Conservation (phyloP, 2,329 filamentous ascomycete species). For the Diaporthe sp. region DNA sequence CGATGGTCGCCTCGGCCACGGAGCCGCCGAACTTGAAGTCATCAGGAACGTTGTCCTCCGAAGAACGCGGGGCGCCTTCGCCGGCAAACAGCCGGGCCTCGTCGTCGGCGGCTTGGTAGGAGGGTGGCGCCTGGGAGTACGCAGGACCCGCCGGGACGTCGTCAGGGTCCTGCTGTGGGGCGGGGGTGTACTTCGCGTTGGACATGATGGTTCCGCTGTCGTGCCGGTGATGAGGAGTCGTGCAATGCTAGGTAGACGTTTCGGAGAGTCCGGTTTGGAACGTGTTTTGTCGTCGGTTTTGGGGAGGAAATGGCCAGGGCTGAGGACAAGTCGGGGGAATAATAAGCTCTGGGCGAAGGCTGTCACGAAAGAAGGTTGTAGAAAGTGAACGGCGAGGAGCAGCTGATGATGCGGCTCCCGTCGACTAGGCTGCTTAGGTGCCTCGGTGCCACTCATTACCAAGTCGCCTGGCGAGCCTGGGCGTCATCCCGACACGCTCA, state of each 20-base stretch:
- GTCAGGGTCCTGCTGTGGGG: slow-evolving; percentile 87
- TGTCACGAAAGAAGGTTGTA: slow-evolving; percentile 32
- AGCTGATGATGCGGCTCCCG: slow-evolving; percentile 30
- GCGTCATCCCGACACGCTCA: too few species aligned
- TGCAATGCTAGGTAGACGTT: neutral
- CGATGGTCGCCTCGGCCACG: slow-evolving; percentile 91
- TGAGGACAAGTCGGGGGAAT: neutral
- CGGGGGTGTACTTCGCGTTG: slow-evolving; percentile 84
- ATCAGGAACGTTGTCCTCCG: slow-evolving; percentile 92
- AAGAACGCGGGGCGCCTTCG: slow-evolving; percentile 76
- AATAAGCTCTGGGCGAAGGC: slow-evolving; percentile 6
- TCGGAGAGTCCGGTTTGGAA: neutral
- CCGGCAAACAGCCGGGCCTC: slow-evolving; percentile 62
- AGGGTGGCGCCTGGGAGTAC: slow-evolving; percentile 66
- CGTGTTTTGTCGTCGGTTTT: neutral
- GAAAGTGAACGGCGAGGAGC: slow-evolving; percentile 32
- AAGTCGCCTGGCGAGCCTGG: too few species aligned
- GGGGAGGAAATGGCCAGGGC: neutral
- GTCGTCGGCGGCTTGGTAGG: slow-evolving; percentile 60
- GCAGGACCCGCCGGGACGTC: slow-evolving; percentile 84
- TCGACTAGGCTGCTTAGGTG: slow-evolving; percentile 17
- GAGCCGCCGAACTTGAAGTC: slow-evolving; percentile 99
- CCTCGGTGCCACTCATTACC: slow-evolving; percentile 25
- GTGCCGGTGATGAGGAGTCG: neutral
- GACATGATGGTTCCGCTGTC: slow-evolving; percentile 45